Evolutionary conservation across 2,329 filamentous ascomycete genomes (phyloP).

Genomic region (Talaromyces sp.): DNA sequence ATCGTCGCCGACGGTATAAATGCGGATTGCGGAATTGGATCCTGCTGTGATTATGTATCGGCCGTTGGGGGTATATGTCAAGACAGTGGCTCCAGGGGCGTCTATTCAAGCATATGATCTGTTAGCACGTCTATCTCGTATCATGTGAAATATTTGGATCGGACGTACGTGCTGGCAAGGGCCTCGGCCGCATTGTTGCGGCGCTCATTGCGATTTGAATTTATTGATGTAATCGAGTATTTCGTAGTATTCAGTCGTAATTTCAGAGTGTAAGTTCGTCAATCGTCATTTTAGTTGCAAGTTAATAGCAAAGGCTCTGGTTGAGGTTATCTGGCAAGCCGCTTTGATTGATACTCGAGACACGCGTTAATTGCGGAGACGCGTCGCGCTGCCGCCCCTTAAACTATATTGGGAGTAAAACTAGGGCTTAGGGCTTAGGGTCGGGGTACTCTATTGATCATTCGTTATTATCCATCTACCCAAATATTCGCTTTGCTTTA

Average conservation of each 20-base stretch:
- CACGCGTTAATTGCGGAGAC: constrained; percentile 26
- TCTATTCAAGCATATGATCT: constrained; percentile 49
- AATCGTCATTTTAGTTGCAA: neutral
- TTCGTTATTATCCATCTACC: neutral
- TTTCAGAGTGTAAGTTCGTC: neutral
- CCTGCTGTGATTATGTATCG: constrained; percentile 84
- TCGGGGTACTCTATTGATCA: constrained; percentile 19
- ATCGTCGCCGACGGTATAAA: constrained; percentile 87
- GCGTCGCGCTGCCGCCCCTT: constrained; percentile 20
- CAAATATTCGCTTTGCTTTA: neutral
- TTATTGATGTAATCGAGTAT: neutral
- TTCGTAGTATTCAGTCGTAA: neutral
- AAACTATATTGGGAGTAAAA: constrained; percentile 19
- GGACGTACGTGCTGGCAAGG: constrained; percentile 47
- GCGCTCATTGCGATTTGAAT: constrained; percentile 29
- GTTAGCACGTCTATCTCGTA: neutral
- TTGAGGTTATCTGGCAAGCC: neutral
- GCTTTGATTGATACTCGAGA: neutral
- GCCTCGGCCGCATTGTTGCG: constrained; percentile 37
- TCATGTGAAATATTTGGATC: neutral
- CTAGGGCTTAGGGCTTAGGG: constrained; percentile 33
- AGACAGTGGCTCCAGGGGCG: constrained; percentile 79
- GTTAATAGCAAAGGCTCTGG: neutral
- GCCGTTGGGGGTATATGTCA: constrained; percentile 87
- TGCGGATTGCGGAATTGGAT: constrained; percentile 86